Evolutionary conservation across 2,329 filamentous ascomycete species (phyloP).

Genomic region (Penicillium sp.): DNA sequence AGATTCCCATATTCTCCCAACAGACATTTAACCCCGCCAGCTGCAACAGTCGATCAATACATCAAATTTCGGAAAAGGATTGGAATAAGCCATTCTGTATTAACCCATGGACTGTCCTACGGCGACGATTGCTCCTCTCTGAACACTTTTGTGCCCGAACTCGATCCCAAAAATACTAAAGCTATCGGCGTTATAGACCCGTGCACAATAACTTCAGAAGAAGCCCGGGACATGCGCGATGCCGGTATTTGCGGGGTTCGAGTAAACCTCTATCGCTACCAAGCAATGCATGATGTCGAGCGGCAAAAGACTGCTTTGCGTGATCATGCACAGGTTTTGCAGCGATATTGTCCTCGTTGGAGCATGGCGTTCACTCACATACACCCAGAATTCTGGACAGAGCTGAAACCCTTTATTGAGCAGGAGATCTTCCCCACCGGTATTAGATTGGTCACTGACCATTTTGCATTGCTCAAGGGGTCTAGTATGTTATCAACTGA

Average conservation of each 20-base stretch:
- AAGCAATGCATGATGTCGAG: slow-evolving; percentile 35
- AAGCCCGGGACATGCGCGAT: slow-evolving; percentile 23
- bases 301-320: slow-evolving; percentile 29
- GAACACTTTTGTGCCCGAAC: slow-evolving; percentile 26
- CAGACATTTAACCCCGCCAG: slow-evolving; percentile 27
- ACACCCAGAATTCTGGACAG: slow-evolving; percentile 28
- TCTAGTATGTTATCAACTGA: slow-evolving; percentile 27
- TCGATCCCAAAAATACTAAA: slow-evolving; percentile 23
- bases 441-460: slow-evolving; percentile 33
- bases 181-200: slow-evolving; percentile 31
- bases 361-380: slow-evolving; percentile 31
- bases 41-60: slow-evolving; percentile 24
- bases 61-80: slow-evolving; percentile 21
- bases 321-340: slow-evolving; percentile 25
- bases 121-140: slow-evolving; percentile 34
- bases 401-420: slow-evolving; percentile 21
- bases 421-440: slow-evolving; percentile 18
- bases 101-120: slow-evolving; percentile 36
- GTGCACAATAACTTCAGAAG: slow-evolving; percentile 18
- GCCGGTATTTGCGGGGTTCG: slow-evolving; percentile 32
- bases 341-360: slow-evolving; percentile 21
- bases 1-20: slow-evolving; percentile 23
- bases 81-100: slow-evolving; percentile 32
- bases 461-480: slow-evolving; percentile 35
- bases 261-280: slow-evolving; percentile 35